Conservation (phyloP, 805 yeast species). For the Wickerhamiella domercqiae region DNA sequence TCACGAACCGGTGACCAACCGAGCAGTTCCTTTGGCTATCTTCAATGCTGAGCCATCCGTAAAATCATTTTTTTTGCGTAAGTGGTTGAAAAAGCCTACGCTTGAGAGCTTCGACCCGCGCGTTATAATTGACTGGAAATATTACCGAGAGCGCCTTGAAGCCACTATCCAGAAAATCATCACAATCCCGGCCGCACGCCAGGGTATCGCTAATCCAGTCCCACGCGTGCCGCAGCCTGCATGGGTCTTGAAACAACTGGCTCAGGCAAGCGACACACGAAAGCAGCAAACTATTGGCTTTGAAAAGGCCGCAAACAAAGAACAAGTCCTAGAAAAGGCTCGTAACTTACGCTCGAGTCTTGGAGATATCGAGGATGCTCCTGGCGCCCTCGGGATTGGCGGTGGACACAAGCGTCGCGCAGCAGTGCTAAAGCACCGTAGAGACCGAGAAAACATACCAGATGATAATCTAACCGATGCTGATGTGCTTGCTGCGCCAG, state of each 20-base stretch:
- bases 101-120: slow-evolving; percentile 76
- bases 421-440: slow-evolving; percentile 20
- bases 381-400: slow-evolving; percentile 19
- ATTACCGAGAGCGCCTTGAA: slow-evolving; percentile 78
- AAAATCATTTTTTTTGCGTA: slow-evolving; percentile 57
- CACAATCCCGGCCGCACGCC: slow-evolving; percentile 94
- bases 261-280: slow-evolving; percentile 43
- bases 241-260: slow-evolving; percentile 64
- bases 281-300: slow-evolving; percentile 59
- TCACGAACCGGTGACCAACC: slow-evolving; percentile 82
- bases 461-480: slow-evolving; percentile 35
- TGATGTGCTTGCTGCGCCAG: slow-evolving; percentile 23
- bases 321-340: slow-evolving; percentile 7
- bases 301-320: slow-evolving; percentile 30
- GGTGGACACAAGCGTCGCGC: slow-evolving; percentile 17
- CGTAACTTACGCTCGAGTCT: background rate
- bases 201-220: slow-evolving; percentile 76
- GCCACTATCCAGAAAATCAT: slow-evolving; percentile 90
- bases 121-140: slow-evolving; percentile 81
- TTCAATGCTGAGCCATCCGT: slow-evolving; percentile 67
- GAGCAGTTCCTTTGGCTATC: slow-evolving; percentile 93
- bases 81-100: slow-evolving; percentile 74
- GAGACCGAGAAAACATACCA: background rate
- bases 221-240: slow-evolving; percentile 90
- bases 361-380: slow-evolving; percentile 62